Percentiles rank a stretch among this genome's conserved stretches.
Conservation (phyloP, 2,329 filamentous ascomycete species). For the Podosphaera fusca region DNA sequence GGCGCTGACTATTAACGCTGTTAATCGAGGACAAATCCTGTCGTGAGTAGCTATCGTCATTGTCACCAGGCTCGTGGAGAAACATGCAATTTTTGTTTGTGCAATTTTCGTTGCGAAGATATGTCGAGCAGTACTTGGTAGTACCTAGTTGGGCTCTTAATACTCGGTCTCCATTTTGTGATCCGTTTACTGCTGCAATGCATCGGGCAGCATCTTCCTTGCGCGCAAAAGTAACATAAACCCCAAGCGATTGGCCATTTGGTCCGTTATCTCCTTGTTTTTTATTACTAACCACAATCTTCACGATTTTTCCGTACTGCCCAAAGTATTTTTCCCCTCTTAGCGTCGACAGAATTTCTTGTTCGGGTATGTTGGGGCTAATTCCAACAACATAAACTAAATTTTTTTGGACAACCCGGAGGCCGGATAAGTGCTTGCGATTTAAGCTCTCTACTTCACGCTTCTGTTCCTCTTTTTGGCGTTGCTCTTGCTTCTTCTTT, state of each 20-base stretch:
- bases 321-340: conserved; percentile 87
- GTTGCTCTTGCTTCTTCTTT: conserved; percentile 66
- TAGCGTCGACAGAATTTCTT: conserved; percentile 73
- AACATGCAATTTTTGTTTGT: conserved; percentile 97
- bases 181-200: conserved; percentile 80
- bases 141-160: conserved; percentile 65
- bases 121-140: conserved; percentile 96
- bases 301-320: conserved; percentile 94
- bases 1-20: conserved; percentile 56
- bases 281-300: conserved; percentile 92
- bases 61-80: conserved; percentile 90
- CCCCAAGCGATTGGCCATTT: conserved; percentile 50
- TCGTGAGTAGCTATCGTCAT: conserved; percentile 86
- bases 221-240: conserved; percentile 92
- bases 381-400: conserved; percentile 93
- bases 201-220: conserved; percentile 79
- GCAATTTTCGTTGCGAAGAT: conserved; percentile 81
- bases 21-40: conserved; percentile 92
- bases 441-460: conserved; percentile 89
- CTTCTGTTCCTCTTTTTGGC: conserved; percentile 89
- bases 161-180: conserved; percentile 68
- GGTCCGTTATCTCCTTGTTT: conserved; percentile 39
- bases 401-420: conserved; percentile 94
- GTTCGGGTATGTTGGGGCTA: conserved; percentile 75
- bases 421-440: conserved; percentile 84